Evolutionary conservation across 2,329 filamentous ascomycete species (phyloP), one percentile per base, ranked within the genome.

Genomic region (Cytospora mali): DNA sequence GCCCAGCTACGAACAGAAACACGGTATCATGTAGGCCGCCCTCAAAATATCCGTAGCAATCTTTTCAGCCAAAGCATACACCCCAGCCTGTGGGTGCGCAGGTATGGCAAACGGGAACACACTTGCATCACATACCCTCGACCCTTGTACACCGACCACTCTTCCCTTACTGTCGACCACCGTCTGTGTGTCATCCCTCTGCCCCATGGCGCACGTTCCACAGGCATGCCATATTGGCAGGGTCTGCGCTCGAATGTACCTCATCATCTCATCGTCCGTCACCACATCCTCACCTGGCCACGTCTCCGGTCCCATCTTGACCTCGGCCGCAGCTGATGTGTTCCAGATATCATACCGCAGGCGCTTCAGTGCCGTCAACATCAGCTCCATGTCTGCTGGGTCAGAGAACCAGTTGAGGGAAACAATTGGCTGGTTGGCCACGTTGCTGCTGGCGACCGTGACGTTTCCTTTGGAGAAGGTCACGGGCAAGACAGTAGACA

Each of bases 41-140:
- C 18, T 25, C 3, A 55, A 28, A 4, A 61, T 35, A 23, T 49
- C 58, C 13, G 39, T 33, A 4, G 58, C 58, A 61, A 61, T 55
- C 35, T 55, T 55, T 69, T 84, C 82, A 4, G 73, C 81, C 65
- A 82, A 71, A 70, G 80, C 81, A 69, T 84, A 84, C 2, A 83
- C 80, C 0, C 77, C 77, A 62, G 79, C 79, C 68, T 83, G 80
- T 46, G 81, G 77, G 11, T 81, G 75, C 9, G 66, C 79, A 76
- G 70, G 80, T 73, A 60, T 77, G 74, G 72, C 79, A 75, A 81
- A 72, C 4, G 80, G 80, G 58, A 83, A 76, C 4, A 80, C 68
- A 9, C 76, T 79, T 0, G 80, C 80, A 68, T 84, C 81, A 4
- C 76, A 76, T 0, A 83, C 75, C 10, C 80, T 72, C n/a, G 83